Percentiles rank a stretch among this genome's conserved stretches.
phyloP scores from a whole-genome alignment of 176 grass and related monocot genomes.

The Ensete ventricosum region DNA sequence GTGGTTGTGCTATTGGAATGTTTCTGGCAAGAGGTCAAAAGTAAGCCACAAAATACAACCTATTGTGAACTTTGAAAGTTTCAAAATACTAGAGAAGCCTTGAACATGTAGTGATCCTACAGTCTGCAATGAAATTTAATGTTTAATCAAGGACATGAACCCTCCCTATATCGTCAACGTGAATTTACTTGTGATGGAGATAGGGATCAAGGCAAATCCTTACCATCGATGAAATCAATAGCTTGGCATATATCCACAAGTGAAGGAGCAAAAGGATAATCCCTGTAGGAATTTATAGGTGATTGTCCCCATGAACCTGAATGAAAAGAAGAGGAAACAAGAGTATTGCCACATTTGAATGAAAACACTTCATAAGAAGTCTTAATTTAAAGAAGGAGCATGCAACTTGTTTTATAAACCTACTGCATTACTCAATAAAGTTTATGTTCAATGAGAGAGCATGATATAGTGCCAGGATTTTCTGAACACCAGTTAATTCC shows the following conservation, averaged over 20 bases:
- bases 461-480: too few species aligned
- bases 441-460: not conserved
- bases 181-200: not conserved
- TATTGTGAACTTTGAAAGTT: too few species aligned
- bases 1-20: too few species aligned
- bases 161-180: too few species aligned
- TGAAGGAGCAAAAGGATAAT: constrained; percentile 85
- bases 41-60: too few species aligned
- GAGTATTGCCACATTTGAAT: not conserved
- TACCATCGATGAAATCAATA: constrained; percentile 87
- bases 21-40: too few species aligned
- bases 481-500: not conserved
- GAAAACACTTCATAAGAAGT: not conserved
- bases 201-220: constrained; percentile 17
- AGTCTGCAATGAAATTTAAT: too few species aligned
- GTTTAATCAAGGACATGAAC: not conserved
- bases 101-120: too few species aligned
- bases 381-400: not conserved
- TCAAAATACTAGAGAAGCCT: too few species aligned
- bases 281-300: constrained; percentile 88
- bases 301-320: constrained; percentile 60
- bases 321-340: not conserved
- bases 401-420: not conserved
- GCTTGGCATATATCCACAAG: constrained; percentile 68
- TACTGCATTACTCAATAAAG: not conserved